Conservation (phyloP, 164 flowering plant genomes). For the Kalanchoe fedtschenkoi region DNA sequence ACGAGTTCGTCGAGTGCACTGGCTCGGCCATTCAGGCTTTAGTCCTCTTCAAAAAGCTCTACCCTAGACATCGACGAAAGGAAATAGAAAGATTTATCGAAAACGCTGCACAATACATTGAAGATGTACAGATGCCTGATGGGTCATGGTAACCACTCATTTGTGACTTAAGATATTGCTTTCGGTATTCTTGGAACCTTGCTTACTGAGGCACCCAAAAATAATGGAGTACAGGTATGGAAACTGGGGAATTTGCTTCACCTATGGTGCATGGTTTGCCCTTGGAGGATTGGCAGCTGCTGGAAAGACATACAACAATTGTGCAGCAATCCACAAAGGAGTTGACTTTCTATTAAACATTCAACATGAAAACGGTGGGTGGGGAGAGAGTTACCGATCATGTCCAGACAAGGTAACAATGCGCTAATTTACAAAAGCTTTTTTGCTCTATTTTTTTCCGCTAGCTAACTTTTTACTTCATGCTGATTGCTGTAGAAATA, state of each 20-base stretch:
- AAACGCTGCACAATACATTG: background rate
- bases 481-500: background rate
- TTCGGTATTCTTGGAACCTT: background rate
- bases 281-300: constrained; percentile 28
- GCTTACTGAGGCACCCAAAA: background rate
- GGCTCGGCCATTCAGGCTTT: background rate
- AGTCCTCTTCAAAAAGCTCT: background rate
- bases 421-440: background rate
- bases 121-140: background rate
- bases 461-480: background rate
- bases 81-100: background rate
- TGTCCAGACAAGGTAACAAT: background rate
- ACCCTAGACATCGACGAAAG: background rate
- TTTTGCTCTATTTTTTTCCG: background rate
- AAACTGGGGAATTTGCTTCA: background rate
- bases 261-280: constrained; percentile 34
- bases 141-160: background rate
- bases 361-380: constrained; percentile 36
- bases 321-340: constrained; percentile 24
- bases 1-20: background rate
- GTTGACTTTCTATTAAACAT: constrained; percentile 25
- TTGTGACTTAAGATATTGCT: background rate
- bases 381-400: constrained; percentile 33
- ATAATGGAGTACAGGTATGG: background rate
- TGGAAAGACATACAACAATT: constrained; percentile 28